Evolutionary conservation across 441 rosid species (phyloP).

Genomic region (Cnidoscolus chayamansa): DNA sequence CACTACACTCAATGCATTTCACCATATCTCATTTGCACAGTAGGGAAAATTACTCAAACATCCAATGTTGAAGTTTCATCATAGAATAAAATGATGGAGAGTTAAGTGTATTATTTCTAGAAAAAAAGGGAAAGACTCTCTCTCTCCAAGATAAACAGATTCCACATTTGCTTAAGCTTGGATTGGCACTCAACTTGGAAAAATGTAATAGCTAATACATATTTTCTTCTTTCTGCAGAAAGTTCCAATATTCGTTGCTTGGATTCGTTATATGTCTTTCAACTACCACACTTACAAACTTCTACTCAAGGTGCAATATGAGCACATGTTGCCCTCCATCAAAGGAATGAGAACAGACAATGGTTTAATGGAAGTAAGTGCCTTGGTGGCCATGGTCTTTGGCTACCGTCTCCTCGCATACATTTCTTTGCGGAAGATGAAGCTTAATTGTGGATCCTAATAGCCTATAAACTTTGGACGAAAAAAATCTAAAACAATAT

Average conservation of each 20-base stretch:
- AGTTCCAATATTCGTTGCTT: constrained; percentile 80
- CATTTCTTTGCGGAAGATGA: constrained; percentile 75
- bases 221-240: constrained; percentile 42
- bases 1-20: no score
- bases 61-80: no score
- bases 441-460: constrained; percentile 38
- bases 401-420: constrained; percentile 89
- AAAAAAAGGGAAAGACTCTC: no score
- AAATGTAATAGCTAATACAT: background rate
- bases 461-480: constrained; percentile 4
- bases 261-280: constrained; percentile 92
- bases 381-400: constrained; percentile 86
- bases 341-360: constrained; percentile 57
- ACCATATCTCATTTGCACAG: no score
- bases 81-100: no score
- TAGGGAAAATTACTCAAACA: no score
- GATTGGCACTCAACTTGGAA: no score
- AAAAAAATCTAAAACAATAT: background rate
- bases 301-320: constrained; percentile 89
- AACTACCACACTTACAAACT: constrained; percentile 96
- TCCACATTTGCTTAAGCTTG: no score
- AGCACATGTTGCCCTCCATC: constrained; percentile 36
- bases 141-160: no score
- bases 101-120: no score
- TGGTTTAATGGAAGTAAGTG: constrained; percentile 60